Conservation (phyloP, 148 eudicot species). For the Camellia granthamiana region DNA sequence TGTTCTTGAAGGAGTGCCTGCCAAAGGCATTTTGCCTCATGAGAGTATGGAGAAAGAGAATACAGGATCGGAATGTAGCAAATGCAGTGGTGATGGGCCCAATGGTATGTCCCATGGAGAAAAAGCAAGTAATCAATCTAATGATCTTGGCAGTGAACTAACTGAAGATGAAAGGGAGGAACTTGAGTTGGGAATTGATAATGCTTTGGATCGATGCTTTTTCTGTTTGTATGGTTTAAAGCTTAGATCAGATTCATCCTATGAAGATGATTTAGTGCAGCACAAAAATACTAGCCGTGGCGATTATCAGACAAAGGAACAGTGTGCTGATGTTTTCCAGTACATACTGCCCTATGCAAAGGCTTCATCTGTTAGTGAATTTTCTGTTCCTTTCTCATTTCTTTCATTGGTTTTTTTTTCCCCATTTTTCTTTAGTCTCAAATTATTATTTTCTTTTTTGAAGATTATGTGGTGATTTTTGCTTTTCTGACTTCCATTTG, state of each 20-base stretch:
- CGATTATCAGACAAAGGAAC: slow-evolving; percentile 97
- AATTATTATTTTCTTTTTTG: not conserved
- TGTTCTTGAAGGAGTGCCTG: slow-evolving; percentile 19
- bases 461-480: slow-evolving; percentile 4
- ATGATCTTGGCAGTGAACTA: slow-evolving; percentile 41
- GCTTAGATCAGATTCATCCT: slow-evolving; percentile 78
- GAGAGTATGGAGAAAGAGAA: slow-evolving; percentile 25
- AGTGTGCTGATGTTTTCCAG: slow-evolving; percentile 97
- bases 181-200: slow-evolving; percentile 81
- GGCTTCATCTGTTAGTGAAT: slow-evolving; percentile 81
- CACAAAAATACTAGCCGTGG: slow-evolving; percentile 89
- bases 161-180: slow-evolving; percentile 89
- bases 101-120: slow-evolving; percentile 31
- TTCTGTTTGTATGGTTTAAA: slow-evolving; percentile 93
- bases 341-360: slow-evolving; percentile 95
- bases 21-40: slow-evolving; percentile 30
- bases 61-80: slow-evolving; percentile 21
- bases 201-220: slow-evolving; percentile 93
- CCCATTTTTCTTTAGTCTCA: not conserved
- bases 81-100: slow-evolving; percentile 18
- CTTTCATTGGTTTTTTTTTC: not conserved
- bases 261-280: slow-evolving; percentile 73
- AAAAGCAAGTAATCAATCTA: slow-evolving; percentile 29
- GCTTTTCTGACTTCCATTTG: slow-evolving; percentile 18
- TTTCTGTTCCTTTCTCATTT: slow-evolving; percentile 10